A percentile compares a stretch with the other conserved stretches of the same genome.
Conservation (phyloP, 1,139 yeast species). For the Diutina mesorugosa region DNA sequence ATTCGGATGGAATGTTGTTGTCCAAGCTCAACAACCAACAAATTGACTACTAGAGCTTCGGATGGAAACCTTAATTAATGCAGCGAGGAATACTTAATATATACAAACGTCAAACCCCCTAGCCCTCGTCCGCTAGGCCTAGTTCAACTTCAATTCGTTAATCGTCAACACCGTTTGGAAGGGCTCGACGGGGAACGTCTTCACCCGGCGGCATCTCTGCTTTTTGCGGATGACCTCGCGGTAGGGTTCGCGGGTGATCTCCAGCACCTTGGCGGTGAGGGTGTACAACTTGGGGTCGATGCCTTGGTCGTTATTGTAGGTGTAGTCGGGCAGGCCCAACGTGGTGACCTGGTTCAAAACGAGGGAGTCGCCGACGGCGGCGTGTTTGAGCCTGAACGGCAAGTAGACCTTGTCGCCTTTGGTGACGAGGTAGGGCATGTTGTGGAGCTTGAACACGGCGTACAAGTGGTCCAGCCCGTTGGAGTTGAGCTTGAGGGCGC, state of each 20-base stretch:
- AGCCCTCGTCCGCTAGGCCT: neutral
- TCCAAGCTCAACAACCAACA: neutral
- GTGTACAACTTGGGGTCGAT: slow-evolving; percentile 31
- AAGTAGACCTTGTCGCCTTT: slow-evolving; percentile 75
- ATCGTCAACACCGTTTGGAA: slow-evolving; percentile 73
- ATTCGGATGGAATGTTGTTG: slow-evolving; percentile 6
- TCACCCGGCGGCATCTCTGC: slow-evolving; percentile 73
- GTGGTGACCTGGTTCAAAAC: slow-evolving; percentile 63
- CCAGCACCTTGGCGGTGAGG: slow-evolving; percentile 69
- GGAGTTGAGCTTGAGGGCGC: slow-evolving; percentile 56
- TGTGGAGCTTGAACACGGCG: slow-evolving; percentile 74
- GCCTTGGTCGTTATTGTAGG: slow-evolving; percentile 30
- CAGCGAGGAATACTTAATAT: neutral
- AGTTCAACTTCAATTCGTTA: slow-evolving; percentile 45
- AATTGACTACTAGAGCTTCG: too few species aligned
- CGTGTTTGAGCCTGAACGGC: slow-evolving; percentile 66
- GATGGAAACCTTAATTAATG: neutral
- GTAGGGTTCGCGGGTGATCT: slow-evolving; percentile 77
- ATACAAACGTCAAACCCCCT: neutral
- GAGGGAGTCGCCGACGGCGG: slow-evolving; percentile 70
- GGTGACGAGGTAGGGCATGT: slow-evolving; percentile 80
- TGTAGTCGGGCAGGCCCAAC: slow-evolving; percentile 76
- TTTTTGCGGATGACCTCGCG: slow-evolving; percentile 45
- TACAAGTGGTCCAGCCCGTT: slow-evolving; percentile 40
- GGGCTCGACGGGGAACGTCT: slow-evolving; percentile 69